Conservation (phyloP, 2,329 filamentous ascomycete species). For the Fusarium chlamydosporum region DNA sequence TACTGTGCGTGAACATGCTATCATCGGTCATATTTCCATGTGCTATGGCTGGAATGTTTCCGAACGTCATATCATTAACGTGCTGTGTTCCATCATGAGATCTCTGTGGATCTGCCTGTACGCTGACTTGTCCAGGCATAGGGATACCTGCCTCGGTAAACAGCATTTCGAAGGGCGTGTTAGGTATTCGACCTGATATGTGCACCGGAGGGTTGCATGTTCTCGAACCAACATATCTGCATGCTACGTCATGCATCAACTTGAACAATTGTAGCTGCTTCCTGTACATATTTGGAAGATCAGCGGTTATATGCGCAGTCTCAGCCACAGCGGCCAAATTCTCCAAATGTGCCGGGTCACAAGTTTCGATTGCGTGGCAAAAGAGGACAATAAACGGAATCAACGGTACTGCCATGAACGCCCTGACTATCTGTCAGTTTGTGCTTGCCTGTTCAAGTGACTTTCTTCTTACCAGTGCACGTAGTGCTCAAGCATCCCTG, state of each 20-base stretch:
- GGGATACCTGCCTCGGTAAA: slow-evolving; percentile 15
- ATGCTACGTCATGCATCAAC: slow-evolving; percentile 16
- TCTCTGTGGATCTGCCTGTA: fast-evolving
- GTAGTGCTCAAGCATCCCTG: slow-evolving; percentile 1
- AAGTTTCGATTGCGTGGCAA: slow-evolving; percentile 26
- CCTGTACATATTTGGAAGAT: slow-evolving; percentile 8
- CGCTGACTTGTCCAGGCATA: not conserved
- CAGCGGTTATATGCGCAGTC: not conserved
- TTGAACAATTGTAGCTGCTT: slow-evolving; percentile 23
- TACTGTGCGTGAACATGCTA: not conserved
- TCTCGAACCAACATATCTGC: slow-evolving; percentile 7
- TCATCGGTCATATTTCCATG: not conserved
- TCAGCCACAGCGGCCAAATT: slow-evolving; percentile 7
- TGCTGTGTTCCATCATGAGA: not conserved
- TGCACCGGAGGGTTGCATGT: not conserved
- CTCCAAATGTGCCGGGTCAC: not conserved
- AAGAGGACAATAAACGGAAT: slow-evolving; percentile 22
- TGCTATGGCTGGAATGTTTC: fast-evolving
- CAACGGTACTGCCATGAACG: slow-evolving; percentile 3
- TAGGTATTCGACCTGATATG: not conserved
- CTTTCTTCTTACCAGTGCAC: slow-evolving; percentile 1
- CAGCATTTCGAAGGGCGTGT: slow-evolving; percentile 23
- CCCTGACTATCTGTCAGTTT: not conserved
- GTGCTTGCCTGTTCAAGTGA: fast-evolving
- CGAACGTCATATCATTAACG: not conserved